phyloP scores from a whole-genome alignment of 352 stramenopile species.

The Pythium myriotylum region DNA sequence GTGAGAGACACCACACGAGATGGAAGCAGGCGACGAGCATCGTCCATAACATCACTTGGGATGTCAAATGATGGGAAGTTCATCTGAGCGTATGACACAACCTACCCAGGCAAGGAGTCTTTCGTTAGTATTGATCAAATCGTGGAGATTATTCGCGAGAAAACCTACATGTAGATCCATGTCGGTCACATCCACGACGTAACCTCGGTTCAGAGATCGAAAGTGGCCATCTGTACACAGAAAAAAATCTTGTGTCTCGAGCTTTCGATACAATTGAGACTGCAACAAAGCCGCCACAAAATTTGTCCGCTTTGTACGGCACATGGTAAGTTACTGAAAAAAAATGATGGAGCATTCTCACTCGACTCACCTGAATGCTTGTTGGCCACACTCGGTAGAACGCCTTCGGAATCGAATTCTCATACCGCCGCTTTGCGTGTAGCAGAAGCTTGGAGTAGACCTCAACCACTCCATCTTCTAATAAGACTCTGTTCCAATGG shows the following conservation, averaged over 20 bases:
- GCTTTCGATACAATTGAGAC: constrained; percentile 40
- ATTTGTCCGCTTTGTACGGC: constrained; percentile 3
- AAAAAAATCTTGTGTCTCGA: constrained; percentile 59
- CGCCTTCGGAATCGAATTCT: constrained; percentile 40
- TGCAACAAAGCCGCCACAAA: constrained; percentile 26
- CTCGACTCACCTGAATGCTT: constrained; percentile 35
- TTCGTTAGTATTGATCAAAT: neutral
- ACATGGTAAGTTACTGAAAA: neutral
- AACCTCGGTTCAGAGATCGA: constrained; percentile 51
- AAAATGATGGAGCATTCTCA: neutral
- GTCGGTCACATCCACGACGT: constrained; percentile 56
- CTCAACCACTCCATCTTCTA: constrained; percentile 66
- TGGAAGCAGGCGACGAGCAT: constrained; percentile 51
- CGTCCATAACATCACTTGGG: constrained; percentile 43
- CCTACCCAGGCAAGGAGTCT: constrained; percentile 32
- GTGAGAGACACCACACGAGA: constrained; percentile 54
- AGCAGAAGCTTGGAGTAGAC: constrained; percentile 71
- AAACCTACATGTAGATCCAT: constrained; percentile 72
- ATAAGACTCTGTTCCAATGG: constrained; percentile 68
- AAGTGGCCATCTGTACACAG: constrained; percentile 71
- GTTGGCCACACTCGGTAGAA: constrained; percentile 74
- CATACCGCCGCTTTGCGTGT: constrained; percentile 47
- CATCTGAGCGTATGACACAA: constrained; percentile 72
- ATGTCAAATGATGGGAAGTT: constrained; percentile 76
- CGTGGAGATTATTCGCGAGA: too few relatives aligned